Base-by-base conservation (phyloP, 495 filamentous ascomycete genomes). In the Recurvomyces mirabilis region DNA sequence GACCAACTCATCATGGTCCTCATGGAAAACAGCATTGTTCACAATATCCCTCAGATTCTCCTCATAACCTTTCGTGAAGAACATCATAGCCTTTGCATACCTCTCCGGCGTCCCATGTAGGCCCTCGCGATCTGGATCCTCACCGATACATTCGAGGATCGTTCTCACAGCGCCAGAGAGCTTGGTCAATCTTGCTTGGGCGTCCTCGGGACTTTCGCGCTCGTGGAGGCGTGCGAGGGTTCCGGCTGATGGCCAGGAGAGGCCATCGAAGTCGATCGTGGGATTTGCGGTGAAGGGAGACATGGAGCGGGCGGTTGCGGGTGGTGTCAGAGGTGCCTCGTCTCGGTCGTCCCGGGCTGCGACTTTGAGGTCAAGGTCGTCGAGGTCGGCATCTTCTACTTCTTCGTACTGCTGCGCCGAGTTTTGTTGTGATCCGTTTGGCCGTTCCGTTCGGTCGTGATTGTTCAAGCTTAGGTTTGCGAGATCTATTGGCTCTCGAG, bases 21-120 rank as follows among this genome's bases (percentile, higher is more conserved):
- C 91, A 53, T 94, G 82, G 66, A 98, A 98, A 46, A 96, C 86
- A 23, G 91, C 91, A 36, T 81, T 81, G 60, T 95, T 94, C 45
- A 98, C 84, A 47, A 98, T 79, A 56, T 93, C 87, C 45, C 78
- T 70, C 34, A 98, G 75, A 60, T 95, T 95, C 70, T 98, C 82
- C 65, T 95, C 85, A 56, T 98, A 98, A 21, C 91, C 91, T 60
- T 94, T 93, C n/a, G 91, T 98, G 66, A 98, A 94, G 70, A 83
- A 93, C 17, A 98, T 72, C 87, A 98, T 88, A 4, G 91, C 91
- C 63, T 89, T 89, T 46, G 93, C 91, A 65, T 95, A 95, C 45
- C 91, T 69, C 52, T 83, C 77, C 1, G 93, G 91, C 1, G 91
- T 98, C 30, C 78, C 82, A 2, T 82, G 72, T 20, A 98, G 69